Conservation (phyloP, 352 stramenopile genomes). For the Peronosclerospora sorghi region DNA sequence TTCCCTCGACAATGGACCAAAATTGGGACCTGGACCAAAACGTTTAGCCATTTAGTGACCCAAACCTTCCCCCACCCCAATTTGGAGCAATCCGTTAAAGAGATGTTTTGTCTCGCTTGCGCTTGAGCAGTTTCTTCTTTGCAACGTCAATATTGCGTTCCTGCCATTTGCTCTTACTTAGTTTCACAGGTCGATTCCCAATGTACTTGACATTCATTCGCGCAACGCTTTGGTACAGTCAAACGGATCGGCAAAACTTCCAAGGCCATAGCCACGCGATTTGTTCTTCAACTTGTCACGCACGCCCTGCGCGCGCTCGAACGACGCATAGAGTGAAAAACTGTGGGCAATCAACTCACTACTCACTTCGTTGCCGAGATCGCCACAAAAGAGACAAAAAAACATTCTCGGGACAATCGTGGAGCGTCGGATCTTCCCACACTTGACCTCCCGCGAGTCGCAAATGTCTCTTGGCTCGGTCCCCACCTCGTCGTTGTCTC, state of each 20-base stretch:
- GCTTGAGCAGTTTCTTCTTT: constrained; percentile 82
- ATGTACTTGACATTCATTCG: constrained; percentile 96
- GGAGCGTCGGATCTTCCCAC: constrained; percentile 88
- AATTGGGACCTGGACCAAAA: too few relatives aligned
- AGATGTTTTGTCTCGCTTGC: constrained; percentile 67
- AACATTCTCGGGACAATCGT: constrained; percentile 93
- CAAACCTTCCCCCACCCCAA: too few relatives aligned
- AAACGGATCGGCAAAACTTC: constrained; percentile 89
- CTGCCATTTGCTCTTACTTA: constrained; percentile 92
- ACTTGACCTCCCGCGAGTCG: constrained; percentile 75
- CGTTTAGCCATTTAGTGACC: neutral
- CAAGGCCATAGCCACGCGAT: constrained; percentile 90
- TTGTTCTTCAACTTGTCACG: constrained; percentile 81
- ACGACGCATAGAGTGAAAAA: constrained; percentile 63
- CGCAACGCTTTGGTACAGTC: constrained; percentile 90
- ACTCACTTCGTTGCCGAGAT: constrained; percentile 89
- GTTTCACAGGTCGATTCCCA: constrained; percentile 88
- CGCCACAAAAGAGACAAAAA: constrained; percentile 93
- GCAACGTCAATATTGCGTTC: constrained; percentile 89
- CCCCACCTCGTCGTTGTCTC: neutral
- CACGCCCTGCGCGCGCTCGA: constrained; percentile 71
- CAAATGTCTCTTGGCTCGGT: constrained; percentile 42
- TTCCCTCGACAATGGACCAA: too few relatives aligned
- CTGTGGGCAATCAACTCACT: constrained; percentile 78
- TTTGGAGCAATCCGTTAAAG: constrained; percentile 32